These are phyloP conservation scores for Delitschia confertaspora DNA, from an alignment of 495 filamentous ascomycete species.

Conservation along the genomic window DNA sequence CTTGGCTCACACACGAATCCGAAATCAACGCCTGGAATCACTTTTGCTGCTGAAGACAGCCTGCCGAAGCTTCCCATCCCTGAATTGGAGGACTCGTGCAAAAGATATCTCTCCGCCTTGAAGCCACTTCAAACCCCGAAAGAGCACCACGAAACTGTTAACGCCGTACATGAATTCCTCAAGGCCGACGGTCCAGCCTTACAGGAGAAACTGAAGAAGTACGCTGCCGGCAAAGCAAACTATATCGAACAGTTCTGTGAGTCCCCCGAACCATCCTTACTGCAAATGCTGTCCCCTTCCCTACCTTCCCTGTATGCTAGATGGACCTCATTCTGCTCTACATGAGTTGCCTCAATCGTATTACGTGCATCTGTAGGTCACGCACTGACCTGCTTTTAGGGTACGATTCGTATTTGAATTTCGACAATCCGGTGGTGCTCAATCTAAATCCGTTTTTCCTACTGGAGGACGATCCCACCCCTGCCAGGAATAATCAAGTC, in stretches of 20 bases:
- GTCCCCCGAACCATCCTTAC: slow-evolving; percentile 32
- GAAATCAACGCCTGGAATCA: slow-evolving; percentile 56
- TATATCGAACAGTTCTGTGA: slow-evolving; percentile 99
- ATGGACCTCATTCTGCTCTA: slow-evolving; percentile 13
- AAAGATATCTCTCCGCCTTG: slow-evolving; percentile 72
- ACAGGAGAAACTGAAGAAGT: slow-evolving; percentile 83
- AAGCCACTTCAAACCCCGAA: slow-evolving; percentile 69
- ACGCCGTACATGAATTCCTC: slow-evolving; percentile 77
- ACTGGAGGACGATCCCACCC: slow-evolving; percentile 94
- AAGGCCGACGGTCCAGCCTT: slow-evolving; percentile 74
- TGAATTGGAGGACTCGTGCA: slow-evolving; percentile 71
- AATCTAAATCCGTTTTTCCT: slow-evolving; percentile 98
- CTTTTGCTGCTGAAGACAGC: slow-evolving; percentile 80
- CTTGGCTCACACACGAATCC: slow-evolving; percentile 36
- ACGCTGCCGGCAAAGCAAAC: slow-evolving; percentile 86
- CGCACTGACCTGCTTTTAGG: slow-evolving; percentile 44
- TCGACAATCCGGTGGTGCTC: slow-evolving; percentile 92
- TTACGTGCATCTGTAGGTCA: slow-evolving; percentile 1
- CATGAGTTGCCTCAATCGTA: neutral
- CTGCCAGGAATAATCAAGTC: slow-evolving; percentile 90
- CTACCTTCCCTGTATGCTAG: neutral
- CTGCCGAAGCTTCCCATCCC: slow-evolving; percentile 91
- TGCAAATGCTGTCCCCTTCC: slow-evolving; percentile 1
- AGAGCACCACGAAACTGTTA: slow-evolving; percentile 75
- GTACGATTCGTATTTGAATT: slow-evolving; percentile 98